A percentile compares a stretch with the other conserved stretches of the same genome.
phyloP scores from a whole-genome alignment of 371 early-diverging fungal genomes.

The Rhizopus delemar region DNA sequence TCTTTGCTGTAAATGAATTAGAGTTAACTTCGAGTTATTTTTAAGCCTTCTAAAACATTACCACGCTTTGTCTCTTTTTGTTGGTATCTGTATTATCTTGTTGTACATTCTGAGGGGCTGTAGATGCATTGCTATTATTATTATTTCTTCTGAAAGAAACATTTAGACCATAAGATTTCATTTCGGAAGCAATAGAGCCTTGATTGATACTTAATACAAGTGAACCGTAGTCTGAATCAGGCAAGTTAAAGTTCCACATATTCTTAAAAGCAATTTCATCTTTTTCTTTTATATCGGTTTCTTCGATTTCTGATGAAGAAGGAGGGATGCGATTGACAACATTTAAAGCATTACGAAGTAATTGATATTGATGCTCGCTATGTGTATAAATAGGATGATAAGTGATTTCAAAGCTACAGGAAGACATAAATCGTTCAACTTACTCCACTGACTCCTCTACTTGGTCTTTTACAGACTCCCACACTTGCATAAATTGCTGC shows the following conservation, averaged over 20 bases:
- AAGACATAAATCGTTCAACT: constrained; percentile 10
- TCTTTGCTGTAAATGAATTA: constrained; percentile 22
- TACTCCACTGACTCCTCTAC: constrained; percentile 64
- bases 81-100: constrained; percentile 7
- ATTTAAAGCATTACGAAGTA: constrained; percentile 57
- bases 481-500: constrained; percentile 58
- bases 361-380: constrained; percentile 54
- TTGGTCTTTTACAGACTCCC: constrained; percentile 61
- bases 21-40: neutral
- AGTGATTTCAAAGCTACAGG: neutral
- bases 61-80: constrained; percentile 35
- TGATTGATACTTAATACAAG: constrained; percentile 57
- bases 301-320: constrained; percentile 19
- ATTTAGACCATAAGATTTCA: constrained; percentile 61
- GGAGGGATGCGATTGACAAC: constrained; percentile 62
- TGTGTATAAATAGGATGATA: neutral
- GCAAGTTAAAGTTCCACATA: constrained; percentile 71
- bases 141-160: constrained; percentile 56
- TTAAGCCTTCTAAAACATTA: constrained; percentile 3
- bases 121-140: neutral
- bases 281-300: constrained; percentile 15
- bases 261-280: constrained; percentile 67
- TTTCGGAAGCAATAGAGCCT: constrained; percentile 56
- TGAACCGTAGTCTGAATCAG: constrained; percentile 64
- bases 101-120: neutral